phyloP scores from a whole-genome alignment of 2,329 filamentous ascomycete genomes.

The Penicillium sp. region DNA sequence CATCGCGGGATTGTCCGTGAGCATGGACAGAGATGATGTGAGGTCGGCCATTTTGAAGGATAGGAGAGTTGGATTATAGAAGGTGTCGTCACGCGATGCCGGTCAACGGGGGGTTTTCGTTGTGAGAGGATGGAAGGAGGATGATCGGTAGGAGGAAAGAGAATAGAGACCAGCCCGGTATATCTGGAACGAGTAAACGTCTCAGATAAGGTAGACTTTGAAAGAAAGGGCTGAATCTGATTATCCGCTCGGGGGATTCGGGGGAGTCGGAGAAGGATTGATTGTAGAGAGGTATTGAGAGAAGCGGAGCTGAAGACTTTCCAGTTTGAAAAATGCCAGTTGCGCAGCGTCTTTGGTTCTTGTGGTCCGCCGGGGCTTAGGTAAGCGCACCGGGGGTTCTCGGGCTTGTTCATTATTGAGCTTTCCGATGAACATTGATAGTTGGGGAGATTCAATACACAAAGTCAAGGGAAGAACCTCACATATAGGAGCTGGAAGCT shows the following conservation, averaged over 20 bases:
- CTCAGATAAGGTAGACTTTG: slow-evolving; percentile 25
- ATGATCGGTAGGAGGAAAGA: slow-evolving; percentile 28
- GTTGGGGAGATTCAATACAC: neutral
- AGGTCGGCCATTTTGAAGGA: slow-evolving; percentile 49
- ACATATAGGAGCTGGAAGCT: neutral
- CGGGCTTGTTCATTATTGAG: neutral
- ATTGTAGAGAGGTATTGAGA: slow-evolving; percentile 11
- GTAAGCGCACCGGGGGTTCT: slow-evolving; percentile 22
- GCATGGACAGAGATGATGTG: slow-evolving; percentile 63
- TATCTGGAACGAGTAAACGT: slow-evolving; percentile 33
- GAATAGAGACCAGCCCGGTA: slow-evolving; percentile 39
- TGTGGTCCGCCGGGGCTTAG: slow-evolving; percentile 35
- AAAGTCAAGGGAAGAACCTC: neutral
- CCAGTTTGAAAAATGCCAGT: slow-evolving; percentile 44
- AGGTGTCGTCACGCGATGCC: slow-evolving; percentile 37
- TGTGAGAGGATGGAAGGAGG: slow-evolving; percentile 31
- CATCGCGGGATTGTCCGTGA: slow-evolving; percentile 76
- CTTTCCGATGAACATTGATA: neutral
- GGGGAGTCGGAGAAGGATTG: slow-evolving; percentile 19
- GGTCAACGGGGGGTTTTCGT: slow-evolving; percentile 26
- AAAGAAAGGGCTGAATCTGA: slow-evolving; percentile 30
- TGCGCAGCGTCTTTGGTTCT: slow-evolving; percentile 38
- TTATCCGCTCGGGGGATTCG: slow-evolving; percentile 34
- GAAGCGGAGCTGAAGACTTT: slow-evolving; percentile 36
- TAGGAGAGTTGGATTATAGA: slow-evolving; percentile 21